These are phyloP conservation scores for Albizia julibrissin DNA, from an alignment of 306 rosid species.

Conservation along the genomic window DNA sequence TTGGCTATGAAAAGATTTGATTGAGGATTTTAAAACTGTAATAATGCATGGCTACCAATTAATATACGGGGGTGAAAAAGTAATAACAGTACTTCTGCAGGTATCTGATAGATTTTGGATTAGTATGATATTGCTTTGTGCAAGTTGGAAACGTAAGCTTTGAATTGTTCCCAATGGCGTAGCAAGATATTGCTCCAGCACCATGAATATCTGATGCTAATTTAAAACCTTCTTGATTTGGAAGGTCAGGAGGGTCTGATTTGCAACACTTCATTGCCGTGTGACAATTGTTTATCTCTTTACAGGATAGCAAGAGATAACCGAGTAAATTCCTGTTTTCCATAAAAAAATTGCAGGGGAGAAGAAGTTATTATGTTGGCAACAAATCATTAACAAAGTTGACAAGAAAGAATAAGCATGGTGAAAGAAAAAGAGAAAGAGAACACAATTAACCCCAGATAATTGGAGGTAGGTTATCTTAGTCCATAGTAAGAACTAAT, in stretches of 20 bases:
- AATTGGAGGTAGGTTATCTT: slow-evolving; percentile 17
- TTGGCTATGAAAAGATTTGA: background rate
- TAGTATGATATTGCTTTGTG: slow-evolving; percentile 52
- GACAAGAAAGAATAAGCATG: background rate
- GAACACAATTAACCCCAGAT: background rate
- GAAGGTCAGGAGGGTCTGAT: slow-evolving; percentile 44
- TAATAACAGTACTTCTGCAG: slow-evolving; percentile 67
- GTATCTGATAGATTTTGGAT: slow-evolving; percentile 48
- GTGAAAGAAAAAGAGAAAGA: background rate
- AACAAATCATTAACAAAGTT: background rate
- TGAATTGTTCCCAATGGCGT: slow-evolving; percentile 57
- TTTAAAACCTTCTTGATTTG: slow-evolving; percentile 58
- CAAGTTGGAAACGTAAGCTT: slow-evolving; percentile 78
- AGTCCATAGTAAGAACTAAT: background rate
- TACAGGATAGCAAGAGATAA: slow-evolving; percentile 70
- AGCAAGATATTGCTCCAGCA: slow-evolving; percentile 88
- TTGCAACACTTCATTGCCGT: slow-evolving; percentile 75
- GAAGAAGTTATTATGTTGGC: slow-evolving; percentile 31
- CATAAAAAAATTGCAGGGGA: slow-evolving; percentile 35
- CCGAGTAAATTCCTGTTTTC: slow-evolving; percentile 84
- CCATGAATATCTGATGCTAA: slow-evolving; percentile 69
- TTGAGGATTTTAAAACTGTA: slow-evolving; percentile 5
- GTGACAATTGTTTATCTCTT: slow-evolving; percentile 58
- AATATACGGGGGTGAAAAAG: background rate
- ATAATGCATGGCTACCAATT: background rate